These are phyloP conservation scores for Daldinia childiae DNA, from an alignment of 495 filamentous ascomycete genomes.

Conservation along the genomic window DNA sequence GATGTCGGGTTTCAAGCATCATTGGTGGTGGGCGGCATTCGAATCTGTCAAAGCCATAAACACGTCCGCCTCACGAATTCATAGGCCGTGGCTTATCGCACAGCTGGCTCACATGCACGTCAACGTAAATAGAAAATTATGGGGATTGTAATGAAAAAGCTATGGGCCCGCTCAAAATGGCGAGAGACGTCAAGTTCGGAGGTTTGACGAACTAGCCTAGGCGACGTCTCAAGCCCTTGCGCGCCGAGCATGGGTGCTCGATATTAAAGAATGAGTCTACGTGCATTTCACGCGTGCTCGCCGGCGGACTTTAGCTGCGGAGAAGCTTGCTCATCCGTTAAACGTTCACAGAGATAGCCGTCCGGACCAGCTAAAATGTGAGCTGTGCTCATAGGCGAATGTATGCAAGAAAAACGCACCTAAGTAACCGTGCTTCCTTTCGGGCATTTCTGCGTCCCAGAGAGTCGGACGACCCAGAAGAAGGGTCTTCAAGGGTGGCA, in stretches of 20 bases:
- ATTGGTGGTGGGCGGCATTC: constrained; percentile 2
- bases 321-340: constrained; percentile 19
- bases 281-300: not conserved
- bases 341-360: constrained; percentile 17
- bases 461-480: constrained; percentile 36
- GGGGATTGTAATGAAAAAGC: constrained; percentile 19
- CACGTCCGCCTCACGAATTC: constrained; percentile 31
- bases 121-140: constrained; percentile 40
- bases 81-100: constrained; percentile 28
- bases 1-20: constrained; percentile 8
- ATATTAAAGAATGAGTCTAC: constrained; percentile 8
- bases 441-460: constrained; percentile 44
- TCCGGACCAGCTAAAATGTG: constrained; percentile 1
- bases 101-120: constrained; percentile 37
- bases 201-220: constrained; percentile 38
- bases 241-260: constrained; percentile 28
- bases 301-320: not conserved
- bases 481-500: constrained; percentile 38
- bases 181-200: constrained; percentile 37
- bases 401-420: constrained; percentile 16
- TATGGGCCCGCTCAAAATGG: constrained; percentile 27
- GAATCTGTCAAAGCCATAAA: constrained; percentile 17
- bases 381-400: constrained; percentile 12
- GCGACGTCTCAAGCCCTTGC: constrained; percentile 40
- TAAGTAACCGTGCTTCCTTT: constrained; percentile 29